phyloP scores from a whole-genome alignment of 179 eudicot species.

The Pouteria campechiana region DNA sequence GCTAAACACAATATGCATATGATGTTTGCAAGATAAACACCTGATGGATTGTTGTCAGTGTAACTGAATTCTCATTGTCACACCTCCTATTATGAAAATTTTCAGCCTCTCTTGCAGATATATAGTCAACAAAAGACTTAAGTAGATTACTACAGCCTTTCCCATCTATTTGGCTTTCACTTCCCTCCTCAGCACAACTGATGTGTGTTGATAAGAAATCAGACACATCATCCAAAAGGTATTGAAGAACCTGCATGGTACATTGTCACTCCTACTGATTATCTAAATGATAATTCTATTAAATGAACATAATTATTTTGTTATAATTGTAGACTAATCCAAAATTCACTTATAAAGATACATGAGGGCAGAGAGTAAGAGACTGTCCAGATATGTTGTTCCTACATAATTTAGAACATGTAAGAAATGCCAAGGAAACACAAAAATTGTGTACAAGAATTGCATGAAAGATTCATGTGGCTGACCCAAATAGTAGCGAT shows the following conservation, averaged over 20 bases:
- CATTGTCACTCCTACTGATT: too few relatives aligned
- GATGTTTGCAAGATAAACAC: slow-evolving; percentile 18
- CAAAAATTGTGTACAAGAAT: too few relatives aligned
- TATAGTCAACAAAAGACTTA: slow-evolving; percentile 58
- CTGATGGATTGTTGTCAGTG: slow-evolving; percentile 93
- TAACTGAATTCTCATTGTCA: slow-evolving; percentile 75
- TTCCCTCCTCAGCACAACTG: slow-evolving; percentile 21
- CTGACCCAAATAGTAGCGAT: too few relatives aligned
- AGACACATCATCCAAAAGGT: slow-evolving; percentile 76
- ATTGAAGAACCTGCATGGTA: slow-evolving; percentile 67
- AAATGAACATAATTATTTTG: too few relatives aligned
- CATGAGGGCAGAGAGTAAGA: too few relatives aligned
- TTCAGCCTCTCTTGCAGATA: slow-evolving; percentile 75
- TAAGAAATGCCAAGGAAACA: too few relatives aligned
- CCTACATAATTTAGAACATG: too few relatives aligned
- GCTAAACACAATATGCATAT: background rate
- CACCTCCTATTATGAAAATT: slow-evolving; percentile 65
- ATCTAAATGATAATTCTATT: too few relatives aligned
- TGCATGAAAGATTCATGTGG: too few relatives aligned
- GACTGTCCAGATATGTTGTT: too few relatives aligned
- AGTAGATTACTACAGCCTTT: slow-evolving; percentile 53
- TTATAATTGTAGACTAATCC: too few relatives aligned
- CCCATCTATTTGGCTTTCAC: slow-evolving; percentile 13
- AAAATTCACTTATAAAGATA: too few relatives aligned
- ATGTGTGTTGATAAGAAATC: slow-evolving; percentile 44